Percentiles rank a stretch among this genome's conserved stretches.
Conservation (phyloP, 1,139 yeast genomes). For the Suhomyces guaymorum region DNA sequence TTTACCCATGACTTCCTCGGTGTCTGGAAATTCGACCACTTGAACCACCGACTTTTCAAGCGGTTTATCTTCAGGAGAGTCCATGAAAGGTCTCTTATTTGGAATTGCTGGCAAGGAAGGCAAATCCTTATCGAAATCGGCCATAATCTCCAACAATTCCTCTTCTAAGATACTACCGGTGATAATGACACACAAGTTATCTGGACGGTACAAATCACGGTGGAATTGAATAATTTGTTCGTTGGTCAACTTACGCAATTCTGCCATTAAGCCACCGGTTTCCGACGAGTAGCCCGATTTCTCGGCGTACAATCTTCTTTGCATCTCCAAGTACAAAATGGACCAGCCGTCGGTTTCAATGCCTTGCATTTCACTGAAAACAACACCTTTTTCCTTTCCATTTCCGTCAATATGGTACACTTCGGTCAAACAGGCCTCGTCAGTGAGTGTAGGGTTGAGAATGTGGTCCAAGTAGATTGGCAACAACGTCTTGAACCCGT, state of each 20-base stretch:
- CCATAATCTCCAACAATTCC: conserved; percentile 64
- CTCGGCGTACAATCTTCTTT: conserved; percentile 57
- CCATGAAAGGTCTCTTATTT: conserved; percentile 76
- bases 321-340: conserved; percentile 61
- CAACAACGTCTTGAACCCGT: conserved; percentile 78
- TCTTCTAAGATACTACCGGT: conserved; percentile 80
- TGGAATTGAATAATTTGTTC: conserved; percentile 80
- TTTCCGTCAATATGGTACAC: conserved; percentile 92
- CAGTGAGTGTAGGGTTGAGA: conserved; percentile 80
- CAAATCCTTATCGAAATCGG: conserved; percentile 61
- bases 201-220: conserved; percentile 69
- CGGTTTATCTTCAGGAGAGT: conserved; percentile 55
- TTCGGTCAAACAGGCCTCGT: conserved; percentile 89
- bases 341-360: conserved; percentile 81
- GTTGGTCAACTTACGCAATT: conserved; percentile 70
- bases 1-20: conserved; percentile 85
- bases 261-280: conserved; percentile 87
- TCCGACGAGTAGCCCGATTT: conserved; percentile 85
- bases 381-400: conserved; percentile 94
- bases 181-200: conserved; percentile 77
- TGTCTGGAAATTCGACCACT: conserved; percentile 79
- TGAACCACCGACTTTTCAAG: conserved; percentile 44
- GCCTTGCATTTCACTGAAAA: conserved; percentile 96
- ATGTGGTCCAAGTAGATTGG: conserved; percentile 92
- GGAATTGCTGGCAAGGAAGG: conserved; percentile 40